Evolutionary conservation across 805 yeast genomes (phyloP).

Genomic region (Torulaspora quercuum): DNA sequence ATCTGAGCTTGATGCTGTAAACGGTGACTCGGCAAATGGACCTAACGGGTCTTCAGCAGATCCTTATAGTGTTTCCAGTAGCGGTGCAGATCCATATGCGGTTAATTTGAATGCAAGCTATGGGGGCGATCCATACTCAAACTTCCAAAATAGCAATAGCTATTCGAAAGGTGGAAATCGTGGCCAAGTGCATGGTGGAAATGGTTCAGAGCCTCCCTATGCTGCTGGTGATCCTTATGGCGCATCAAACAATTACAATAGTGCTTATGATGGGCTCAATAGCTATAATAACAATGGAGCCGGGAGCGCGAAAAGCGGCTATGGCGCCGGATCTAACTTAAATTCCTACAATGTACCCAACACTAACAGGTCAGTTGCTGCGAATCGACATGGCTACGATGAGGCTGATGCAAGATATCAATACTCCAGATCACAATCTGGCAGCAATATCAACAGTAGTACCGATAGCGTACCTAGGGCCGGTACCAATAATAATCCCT

Average conservation of each 20-base stretch:
- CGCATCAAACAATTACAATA: slow-evolving; percentile 9
- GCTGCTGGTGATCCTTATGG: slow-evolving; percentile 7
- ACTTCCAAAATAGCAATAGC: slow-evolving; percentile 4
- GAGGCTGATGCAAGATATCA: no score
- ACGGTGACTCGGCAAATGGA: slow-evolving; percentile 4
- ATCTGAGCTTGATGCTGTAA: slow-evolving; percentile 13
- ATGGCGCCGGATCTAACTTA: slow-evolving; percentile 2
- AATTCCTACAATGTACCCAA: slow-evolving; percentile 1
- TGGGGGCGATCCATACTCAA: slow-evolving; percentile 14
- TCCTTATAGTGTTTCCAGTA: slow-evolving; percentile 13
- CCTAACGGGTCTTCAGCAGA: slow-evolving; percentile 7
- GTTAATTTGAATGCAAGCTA: slow-evolving; percentile 4
- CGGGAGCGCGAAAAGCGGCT: slow-evolving; percentile 1
- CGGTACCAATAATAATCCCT: no score
- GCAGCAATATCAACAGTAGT: no score
- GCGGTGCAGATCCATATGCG: slow-evolving; percentile 14
- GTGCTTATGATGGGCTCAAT: slow-evolving; percentile 13
- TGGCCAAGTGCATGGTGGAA: slow-evolving; percentile 2
- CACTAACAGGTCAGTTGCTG: neutral
- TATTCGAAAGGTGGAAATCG: slow-evolving; percentile 1
- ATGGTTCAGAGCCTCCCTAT: slow-evolving; percentile 4
- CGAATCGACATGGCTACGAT: slow-evolving; percentile 2
- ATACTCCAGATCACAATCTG: no score
- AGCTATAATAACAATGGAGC: slow-evolving; percentile 6
- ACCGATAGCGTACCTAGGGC: no score